Evolutionary conservation across 805 yeast genomes (phyloP), one percentile per base, ranked within the genome.

Genomic region (Cyberlindnera veronae): DNA sequence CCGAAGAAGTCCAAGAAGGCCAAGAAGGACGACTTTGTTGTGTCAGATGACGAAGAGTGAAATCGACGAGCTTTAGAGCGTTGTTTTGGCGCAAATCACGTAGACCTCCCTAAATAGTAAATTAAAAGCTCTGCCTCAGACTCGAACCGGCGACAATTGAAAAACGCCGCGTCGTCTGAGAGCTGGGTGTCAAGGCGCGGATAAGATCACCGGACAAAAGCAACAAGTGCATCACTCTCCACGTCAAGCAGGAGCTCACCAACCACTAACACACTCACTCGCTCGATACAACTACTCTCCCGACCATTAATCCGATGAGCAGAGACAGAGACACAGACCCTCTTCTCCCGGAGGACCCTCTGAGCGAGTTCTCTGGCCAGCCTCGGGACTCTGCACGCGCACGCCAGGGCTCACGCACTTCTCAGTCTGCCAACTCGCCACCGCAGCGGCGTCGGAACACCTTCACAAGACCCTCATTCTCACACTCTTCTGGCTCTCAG

Each of bases 1-100:
- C 54, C 46, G 19, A 47, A 41, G 57, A 55, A 22, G 27, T 14
- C 22, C 55, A 56, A 24, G 58, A 58, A 34, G 64, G 12, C 28
- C 14, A 28, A 27, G 30, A 30, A 21, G 14, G 22, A 31, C 5
- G 13, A 8, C 21, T 34, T 34, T 28, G 38, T 34, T 5, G 32
- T 28, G n/a, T 26, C 14, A 7, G 38, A 34, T 19, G 38, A 34
- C n/a, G 31, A n/a, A 4, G 30, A 34, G 17, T 23, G 18, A 21
- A 7, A 21, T 21, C n/a, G n/a, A n/a, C n/a, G n/a, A n/a, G n/a
- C n/a, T n/a, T n/a, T n/a, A n/a, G n/a, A n/a, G n/a, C n/a, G n/a
- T n/a, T n/a, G n/a, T n/a, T n/a, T n/a, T n/a, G n/a, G n/a, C n/a
- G n/a, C n/a, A n/a, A n/a, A n/a, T n/a, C n/a, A n/a, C 26, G 12